Percentiles rank a stretch among this genome's conserved stretches.
These are phyloP conservation scores for Thamnidium elegans DNA, from an alignment of 192 early-diverging fungal genomes.

Conservation along the genomic window DNA sequence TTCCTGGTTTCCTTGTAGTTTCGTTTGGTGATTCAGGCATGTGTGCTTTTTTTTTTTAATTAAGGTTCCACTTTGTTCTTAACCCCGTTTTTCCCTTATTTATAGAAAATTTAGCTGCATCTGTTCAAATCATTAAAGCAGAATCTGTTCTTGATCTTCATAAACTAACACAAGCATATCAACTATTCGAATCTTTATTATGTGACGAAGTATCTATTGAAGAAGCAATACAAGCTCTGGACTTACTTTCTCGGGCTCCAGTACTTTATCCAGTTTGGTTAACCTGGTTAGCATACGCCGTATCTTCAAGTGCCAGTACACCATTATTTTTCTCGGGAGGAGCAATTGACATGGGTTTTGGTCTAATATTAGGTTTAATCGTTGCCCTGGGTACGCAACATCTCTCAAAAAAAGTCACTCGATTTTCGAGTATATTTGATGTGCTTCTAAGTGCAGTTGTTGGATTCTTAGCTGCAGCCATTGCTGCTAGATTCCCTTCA, in stretches of 20 bases:
- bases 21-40: conserved; percentile 23
- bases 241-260: background rate
- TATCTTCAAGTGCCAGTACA: conserved; percentile 14
- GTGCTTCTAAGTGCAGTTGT: conserved; percentile 13
- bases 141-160: conserved; percentile 14
- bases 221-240: conserved; percentile 9
- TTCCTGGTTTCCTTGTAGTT: conserved; percentile 23
- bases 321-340: conserved; percentile 22
- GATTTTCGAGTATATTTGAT: conserved; percentile 22
- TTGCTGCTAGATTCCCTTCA: conserved; percentile 2
- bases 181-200: conserved; percentile 20
- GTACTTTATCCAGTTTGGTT: conserved; percentile 19
- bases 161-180: conserved; percentile 10
- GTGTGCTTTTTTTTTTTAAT: background rate
- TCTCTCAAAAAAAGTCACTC: conserved; percentile 11
- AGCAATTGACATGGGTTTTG: conserved; percentile 12
- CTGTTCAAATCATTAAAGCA: conserved; percentile 22
- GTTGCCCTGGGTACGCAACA: conserved; percentile 5
- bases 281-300: conserved; percentile 9
- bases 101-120: conserved; percentile 12
- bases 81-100: background rate
- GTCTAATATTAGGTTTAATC: conserved; percentile 6
- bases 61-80: conserved; percentile 1
- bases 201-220: conserved; percentile 14
- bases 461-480: conserved; percentile 15